Conservation (phyloP, 2,329 filamentous ascomycete species). For the Paraconiothyrium sp. region DNA sequence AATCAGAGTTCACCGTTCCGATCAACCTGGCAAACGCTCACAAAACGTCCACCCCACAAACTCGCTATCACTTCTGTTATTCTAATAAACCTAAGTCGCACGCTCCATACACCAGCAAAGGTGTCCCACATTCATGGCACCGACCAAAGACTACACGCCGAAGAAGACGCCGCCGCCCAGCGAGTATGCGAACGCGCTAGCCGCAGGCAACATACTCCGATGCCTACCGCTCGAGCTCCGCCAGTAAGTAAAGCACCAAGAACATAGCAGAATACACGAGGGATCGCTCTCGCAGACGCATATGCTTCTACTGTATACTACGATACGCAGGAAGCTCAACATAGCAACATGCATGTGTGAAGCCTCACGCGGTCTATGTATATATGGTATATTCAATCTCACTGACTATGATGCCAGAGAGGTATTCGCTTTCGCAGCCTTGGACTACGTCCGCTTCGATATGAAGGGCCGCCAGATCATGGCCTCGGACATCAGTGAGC, state of each 20-base stretch:
- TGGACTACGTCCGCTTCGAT: neutral
- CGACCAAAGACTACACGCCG: neutral
- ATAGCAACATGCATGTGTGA: neutral
- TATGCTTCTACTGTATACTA: too few relatives aligned
- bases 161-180: neutral
- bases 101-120: neutral
- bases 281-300: neutral
- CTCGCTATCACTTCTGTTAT: neutral
- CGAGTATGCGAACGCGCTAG: slow-evolving; percentile 4
- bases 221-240: slow-evolving; percentile 21
- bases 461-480: neutral
- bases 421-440: slow-evolving; percentile 14
- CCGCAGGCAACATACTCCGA: slow-evolving; percentile 8
- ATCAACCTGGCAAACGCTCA: neutral
- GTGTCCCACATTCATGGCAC: neutral
- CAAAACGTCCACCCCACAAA: too few relatives aligned
- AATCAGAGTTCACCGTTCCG: neutral
- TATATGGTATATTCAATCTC: neutral
- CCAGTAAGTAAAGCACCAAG: slow-evolving; percentile 12
- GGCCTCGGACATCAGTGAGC: slow-evolving; percentile 10
- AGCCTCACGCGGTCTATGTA: neutral
- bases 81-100: neutral
- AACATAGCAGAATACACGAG: neutral
- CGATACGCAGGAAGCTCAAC: too few relatives aligned
- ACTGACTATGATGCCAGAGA: slow-evolving; percentile 4